Percentiles rank a stretch among this genome's conserved stretches.
Conservation (phyloP, 768 basidiomycete genomes). For the Sarcodon aspratus region DNA sequence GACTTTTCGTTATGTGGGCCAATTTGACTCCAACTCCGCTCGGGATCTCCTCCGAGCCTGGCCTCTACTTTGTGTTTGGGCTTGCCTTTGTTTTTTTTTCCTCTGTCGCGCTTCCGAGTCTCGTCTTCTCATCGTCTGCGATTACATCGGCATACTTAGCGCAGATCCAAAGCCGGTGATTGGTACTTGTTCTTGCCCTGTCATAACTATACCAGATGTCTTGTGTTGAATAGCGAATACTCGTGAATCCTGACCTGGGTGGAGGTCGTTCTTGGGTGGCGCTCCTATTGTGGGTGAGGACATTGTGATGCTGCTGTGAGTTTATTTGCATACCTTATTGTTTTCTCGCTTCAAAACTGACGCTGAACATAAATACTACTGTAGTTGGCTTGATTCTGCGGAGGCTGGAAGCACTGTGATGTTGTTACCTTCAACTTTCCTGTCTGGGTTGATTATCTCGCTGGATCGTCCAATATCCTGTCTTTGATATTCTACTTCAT, state of each 20-base stretch:
- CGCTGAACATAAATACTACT: slow-evolving; percentile 8
- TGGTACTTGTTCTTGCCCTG: slow-evolving; percentile 37
- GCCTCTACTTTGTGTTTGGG: slow-evolving; percentile 61
- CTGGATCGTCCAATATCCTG: too few relatives aligned
- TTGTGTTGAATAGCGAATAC: not conserved
- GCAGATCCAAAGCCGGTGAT: slow-evolving; percentile 48
- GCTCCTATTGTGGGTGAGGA: slow-evolving; percentile 37
- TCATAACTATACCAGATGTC: slow-evolving; percentile 11
- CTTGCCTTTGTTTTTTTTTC: slow-evolving; percentile 60
- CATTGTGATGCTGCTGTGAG: slow-evolving; percentile 48
- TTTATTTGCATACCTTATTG: slow-evolving; percentile 22
- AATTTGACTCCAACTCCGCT: too few relatives aligned
- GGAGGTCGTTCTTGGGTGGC: slow-evolving; percentile 69
- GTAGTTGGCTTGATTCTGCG: too few relatives aligned
- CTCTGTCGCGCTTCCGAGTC: slow-evolving; percentile 39
- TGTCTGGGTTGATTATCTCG: slow-evolving; percentile 63
- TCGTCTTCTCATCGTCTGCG: slow-evolving; percentile 36
- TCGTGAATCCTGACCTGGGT: slow-evolving; percentile 32
- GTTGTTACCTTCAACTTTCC: slow-evolving; percentile 63
- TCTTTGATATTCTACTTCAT: too few relatives aligned
- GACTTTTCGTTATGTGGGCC: too few relatives aligned
- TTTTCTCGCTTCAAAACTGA: slow-evolving; percentile 2
- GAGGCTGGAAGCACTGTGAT: slow-evolving; percentile 53
- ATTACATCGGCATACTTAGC: slow-evolving; percentile 40
- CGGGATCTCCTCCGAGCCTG: too few relatives aligned